Evolutionary conservation across 331 rosid genomes (phyloP).

Genomic region (Quercus tomentella): DNA sequence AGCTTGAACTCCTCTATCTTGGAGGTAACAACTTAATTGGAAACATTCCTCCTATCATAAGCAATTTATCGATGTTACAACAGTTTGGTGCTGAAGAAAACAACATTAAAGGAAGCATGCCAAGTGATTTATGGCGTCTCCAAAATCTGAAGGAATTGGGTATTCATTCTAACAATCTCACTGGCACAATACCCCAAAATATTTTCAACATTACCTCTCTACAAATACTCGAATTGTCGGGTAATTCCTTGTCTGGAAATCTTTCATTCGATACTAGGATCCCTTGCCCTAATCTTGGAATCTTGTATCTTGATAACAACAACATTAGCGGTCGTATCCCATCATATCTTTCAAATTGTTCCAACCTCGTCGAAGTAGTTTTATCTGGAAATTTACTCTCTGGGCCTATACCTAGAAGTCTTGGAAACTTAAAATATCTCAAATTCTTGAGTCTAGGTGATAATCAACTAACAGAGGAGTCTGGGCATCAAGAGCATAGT

Average conservation of each 20-base stretch:
- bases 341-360: neutral
- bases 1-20: neutral
- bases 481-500: neutral
- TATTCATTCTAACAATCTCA: accelerated
- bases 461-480: neutral
- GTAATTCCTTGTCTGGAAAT: neutral
- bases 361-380: neutral
- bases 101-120: neutral
- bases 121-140: neutral
- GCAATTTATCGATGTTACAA: neutral
- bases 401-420: neutral
- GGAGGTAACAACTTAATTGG: neutral
- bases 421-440: slow-evolving; percentile 5
- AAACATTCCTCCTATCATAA: neutral
- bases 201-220: neutral
- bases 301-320: neutral
- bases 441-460: accelerated
- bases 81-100: accelerated
- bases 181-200: neutral
- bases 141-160: accelerated
- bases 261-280: slow-evolving; percentile 7
- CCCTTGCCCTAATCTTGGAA: neutral
- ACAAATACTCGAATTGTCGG: accelerated
- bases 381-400: neutral
- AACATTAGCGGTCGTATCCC: slow-evolving; percentile 8